Base-by-base conservation (phyloP, 208 protist species). In the Naegleria lovaniensis region DNA sequence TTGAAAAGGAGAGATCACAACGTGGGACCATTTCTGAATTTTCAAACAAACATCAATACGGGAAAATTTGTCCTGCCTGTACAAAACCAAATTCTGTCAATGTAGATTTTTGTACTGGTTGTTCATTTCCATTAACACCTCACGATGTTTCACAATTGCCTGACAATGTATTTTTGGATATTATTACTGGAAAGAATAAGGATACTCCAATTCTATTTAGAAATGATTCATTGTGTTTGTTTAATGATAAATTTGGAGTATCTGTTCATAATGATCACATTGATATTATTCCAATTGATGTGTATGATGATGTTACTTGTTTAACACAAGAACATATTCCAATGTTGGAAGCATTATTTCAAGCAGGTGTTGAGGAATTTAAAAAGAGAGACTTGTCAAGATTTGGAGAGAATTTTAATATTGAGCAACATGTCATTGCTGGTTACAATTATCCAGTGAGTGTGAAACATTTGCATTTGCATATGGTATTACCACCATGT, bases 401-500 rank as follows among this genome's bases (percentile, higher is more conserved):
- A 33, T 38, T 89, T 29, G 48, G 51, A 40, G 48, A 89, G 59
- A 38, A 36, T 38, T 55, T 40, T 29, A n/a, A 52, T 67, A 22
- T 89, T 19, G 48, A 67, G 25, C 0, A 67, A n/a, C 1, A 40
- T 38, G 19, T 67, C 1, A 41, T 41, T 67, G 41, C 48, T 33
- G 85, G 85, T 33, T 89, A 67, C 39, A 89, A 89, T 67, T 67
- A 22, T 59, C 85, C 85, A 29, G 85, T 89, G 5, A 67, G 48
- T 67, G 85, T 89, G 2, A 89, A 89, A 40, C 85, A 89, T 89
- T 67, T 89, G 39, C 85, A 89, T 40, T 39, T 89, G 3, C 85
- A 89, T 40, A 89, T 89, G 85, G 85, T 89, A 19, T 67, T 89
- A 41, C 85, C 85, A n/a, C 85, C 85, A 38, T 89, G 51, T 40